A percentile compares a stretch with the other conserved stretches of the same genome.
Conservation (phyloP, 179 eudicot genomes). For the Drosera spatulata region DNA sequence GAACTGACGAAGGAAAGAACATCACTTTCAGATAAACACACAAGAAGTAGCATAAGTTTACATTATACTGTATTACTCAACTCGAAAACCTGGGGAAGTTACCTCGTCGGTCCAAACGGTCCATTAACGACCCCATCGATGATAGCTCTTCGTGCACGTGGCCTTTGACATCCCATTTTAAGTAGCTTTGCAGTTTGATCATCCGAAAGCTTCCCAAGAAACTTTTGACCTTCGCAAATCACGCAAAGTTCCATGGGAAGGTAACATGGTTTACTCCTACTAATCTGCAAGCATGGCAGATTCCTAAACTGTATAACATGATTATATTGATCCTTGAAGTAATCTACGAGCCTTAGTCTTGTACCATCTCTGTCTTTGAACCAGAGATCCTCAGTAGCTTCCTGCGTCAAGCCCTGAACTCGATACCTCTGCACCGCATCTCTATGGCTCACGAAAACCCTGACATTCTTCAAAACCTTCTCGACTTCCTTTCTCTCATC, state of each 20-base stretch:
- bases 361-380: constrained; percentile 70
- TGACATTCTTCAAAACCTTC: constrained; percentile 61
- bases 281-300: constrained; percentile 88
- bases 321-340: constrained; percentile 81
- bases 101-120: constrained; percentile 87
- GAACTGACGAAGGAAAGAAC: constrained; percentile 37
- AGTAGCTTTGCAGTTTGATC: constrained; percentile 76
- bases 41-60: too few relatives aligned
- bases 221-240: constrained; percentile 94
- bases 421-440: constrained; percentile 71
- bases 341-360: constrained; percentile 44
- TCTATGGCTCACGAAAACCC: constrained; percentile 86
- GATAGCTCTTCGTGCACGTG: constrained; percentile 65
- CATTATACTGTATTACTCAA: too few relatives aligned
- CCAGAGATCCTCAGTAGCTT: constrained; percentile 64
- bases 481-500: constrained; percentile 75
- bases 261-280: constrained; percentile 81
- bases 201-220: constrained; percentile 84
- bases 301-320: constrained; percentile 67
- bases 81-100: background rate
- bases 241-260: constrained; percentile 96
- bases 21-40: background rate
- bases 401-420: constrained; percentile 69
- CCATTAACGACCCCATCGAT: constrained; percentile 71
- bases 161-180: constrained; percentile 81